Evolutionary conservation across 2,329 filamentous ascomycete genomes (phyloP).

Genomic region (Fusarium sp.): DNA sequence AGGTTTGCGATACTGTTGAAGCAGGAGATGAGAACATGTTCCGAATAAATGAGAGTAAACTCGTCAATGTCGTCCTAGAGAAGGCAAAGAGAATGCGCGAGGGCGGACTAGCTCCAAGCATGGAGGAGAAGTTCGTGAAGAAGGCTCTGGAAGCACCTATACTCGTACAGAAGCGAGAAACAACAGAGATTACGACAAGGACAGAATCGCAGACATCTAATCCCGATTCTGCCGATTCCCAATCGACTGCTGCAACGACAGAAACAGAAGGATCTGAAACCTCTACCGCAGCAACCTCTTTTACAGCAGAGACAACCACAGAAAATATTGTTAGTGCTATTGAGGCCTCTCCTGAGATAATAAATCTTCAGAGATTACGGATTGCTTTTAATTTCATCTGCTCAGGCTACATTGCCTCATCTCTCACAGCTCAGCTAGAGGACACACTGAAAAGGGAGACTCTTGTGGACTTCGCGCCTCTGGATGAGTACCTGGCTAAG

Average conservation of each 20-base stretch:
- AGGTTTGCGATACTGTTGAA: conserved; percentile 82
- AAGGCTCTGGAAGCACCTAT: conserved; percentile 80
- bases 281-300: conserved; percentile 57
- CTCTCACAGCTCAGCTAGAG: conserved; percentile 54
- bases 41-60: conserved; percentile 76
- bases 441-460: conserved; percentile 47
- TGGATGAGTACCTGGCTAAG: conserved; percentile 74
- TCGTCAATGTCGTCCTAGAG: conserved; percentile 68
- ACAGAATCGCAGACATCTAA: conserved; percentile 31
- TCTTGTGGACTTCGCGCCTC: conserved; percentile 70
- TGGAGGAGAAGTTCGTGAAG: conserved; percentile 86
- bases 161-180: conserved; percentile 68
- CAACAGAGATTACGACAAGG: conserved; percentile 18
- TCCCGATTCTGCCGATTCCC: conserved; percentile 49
- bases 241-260: conserved; percentile 50
- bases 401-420: conserved; percentile 64
- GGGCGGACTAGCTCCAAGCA: conserved; percentile 73
- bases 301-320: conserved; percentile 45
- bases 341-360: conserved; percentile 57
- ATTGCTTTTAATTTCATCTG: conserved; percentile 72
- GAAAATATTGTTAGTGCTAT: conserved; percentile 53
- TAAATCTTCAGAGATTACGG: conserved; percentile 68
- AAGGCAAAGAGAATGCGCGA: conserved; percentile 78
- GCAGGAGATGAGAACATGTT: conserved; percentile 88
- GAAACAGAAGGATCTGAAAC: conserved; percentile 52